These are phyloP conservation scores for Globisporangium paroecandrum DNA, from an alignment of 352 stramenopile genomes.

Conservation along the genomic window DNA sequence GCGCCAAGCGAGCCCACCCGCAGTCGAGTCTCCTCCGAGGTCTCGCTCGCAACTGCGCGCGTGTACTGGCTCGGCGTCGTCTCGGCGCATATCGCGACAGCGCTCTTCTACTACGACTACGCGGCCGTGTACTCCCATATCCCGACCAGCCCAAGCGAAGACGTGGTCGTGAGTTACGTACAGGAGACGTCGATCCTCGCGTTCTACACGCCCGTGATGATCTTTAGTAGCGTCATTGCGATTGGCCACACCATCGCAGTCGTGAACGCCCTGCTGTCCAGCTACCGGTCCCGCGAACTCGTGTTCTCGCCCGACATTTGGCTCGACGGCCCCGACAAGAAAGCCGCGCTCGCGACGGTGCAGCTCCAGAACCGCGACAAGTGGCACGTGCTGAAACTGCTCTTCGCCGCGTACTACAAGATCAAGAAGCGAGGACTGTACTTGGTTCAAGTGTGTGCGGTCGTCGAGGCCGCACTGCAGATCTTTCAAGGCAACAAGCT, in stretches of 20 bases:
- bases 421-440: conserved; percentile 13
- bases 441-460: conserved; percentile 6
- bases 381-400: conserved; percentile 6
- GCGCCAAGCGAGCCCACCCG: no score
- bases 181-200: neutral
- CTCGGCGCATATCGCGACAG: neutral
- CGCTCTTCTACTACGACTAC: conserved; percentile 15
- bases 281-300: conserved; percentile 12
- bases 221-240: conserved; percentile 11
- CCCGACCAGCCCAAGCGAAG: neutral
- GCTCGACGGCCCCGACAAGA: conserved; percentile 15
- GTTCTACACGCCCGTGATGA: conserved; percentile 10
- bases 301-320: conserved; percentile 19
- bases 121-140: conserved; percentile 12
- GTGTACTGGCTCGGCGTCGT: conserved; percentile 11
- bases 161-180: neutral
- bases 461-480: conserved; percentile 22
- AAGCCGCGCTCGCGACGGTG: neutral
- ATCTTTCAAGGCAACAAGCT: conserved; percentile 24
- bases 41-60: conserved; percentile 8
- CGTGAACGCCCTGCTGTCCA: conserved; percentile 16
- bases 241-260: conserved; percentile 13
- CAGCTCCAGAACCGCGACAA: conserved; percentile 11
- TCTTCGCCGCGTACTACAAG: conserved; percentile 5
- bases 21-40: no score